Percentiles rank a stretch among this genome's conserved stretches.
phyloP scores from a whole-genome alignment of 345 rosid species.

The Erodium maritimum region DNA sequence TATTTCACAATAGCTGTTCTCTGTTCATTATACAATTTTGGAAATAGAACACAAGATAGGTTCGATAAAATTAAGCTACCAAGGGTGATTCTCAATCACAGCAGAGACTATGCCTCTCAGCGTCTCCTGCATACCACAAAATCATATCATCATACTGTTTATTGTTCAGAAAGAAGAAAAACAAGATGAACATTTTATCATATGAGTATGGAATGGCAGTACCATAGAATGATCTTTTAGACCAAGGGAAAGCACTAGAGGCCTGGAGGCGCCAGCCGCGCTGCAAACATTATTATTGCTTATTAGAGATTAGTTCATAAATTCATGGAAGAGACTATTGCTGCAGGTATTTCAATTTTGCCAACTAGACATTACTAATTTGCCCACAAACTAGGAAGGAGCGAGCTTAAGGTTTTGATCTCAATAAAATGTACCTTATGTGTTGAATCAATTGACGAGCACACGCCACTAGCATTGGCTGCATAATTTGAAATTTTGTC shows the following conservation, averaged over 20 bases:
- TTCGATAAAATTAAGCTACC: constrained; percentile 23
- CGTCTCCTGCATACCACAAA: constrained; percentile 64
- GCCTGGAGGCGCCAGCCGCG: constrained; percentile 40
- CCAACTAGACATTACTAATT: too few relatives aligned
- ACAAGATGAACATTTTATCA: background rate
- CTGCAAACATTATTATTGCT: constrained; percentile 32
- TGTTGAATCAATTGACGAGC: constrained; percentile 80
- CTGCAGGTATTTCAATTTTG: too few relatives aligned
- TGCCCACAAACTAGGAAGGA: too few relatives aligned
- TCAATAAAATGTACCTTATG: constrained; percentile 38
- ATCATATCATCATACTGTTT: background rate
- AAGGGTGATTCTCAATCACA: constrained; percentile 53
- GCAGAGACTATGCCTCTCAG: constrained; percentile 58
- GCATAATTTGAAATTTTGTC: background rate
- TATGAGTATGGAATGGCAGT: constrained; percentile 1
- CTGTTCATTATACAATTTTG: too few relatives aligned
- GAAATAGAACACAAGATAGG: too few relatives aligned
- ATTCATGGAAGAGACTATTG: too few relatives aligned
- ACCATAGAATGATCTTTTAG: constrained; percentile 84
- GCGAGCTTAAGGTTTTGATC: too few relatives aligned
- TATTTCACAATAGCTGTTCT: too few relatives aligned
- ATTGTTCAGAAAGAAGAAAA: background rate
- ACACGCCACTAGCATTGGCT: constrained; percentile 78
- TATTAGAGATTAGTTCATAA: too few relatives aligned
- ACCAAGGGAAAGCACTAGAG: constrained; percentile 76